Evolutionary conservation across 331 rosid genomes (phyloP).

Genomic region (Malus hybrid): DNA sequence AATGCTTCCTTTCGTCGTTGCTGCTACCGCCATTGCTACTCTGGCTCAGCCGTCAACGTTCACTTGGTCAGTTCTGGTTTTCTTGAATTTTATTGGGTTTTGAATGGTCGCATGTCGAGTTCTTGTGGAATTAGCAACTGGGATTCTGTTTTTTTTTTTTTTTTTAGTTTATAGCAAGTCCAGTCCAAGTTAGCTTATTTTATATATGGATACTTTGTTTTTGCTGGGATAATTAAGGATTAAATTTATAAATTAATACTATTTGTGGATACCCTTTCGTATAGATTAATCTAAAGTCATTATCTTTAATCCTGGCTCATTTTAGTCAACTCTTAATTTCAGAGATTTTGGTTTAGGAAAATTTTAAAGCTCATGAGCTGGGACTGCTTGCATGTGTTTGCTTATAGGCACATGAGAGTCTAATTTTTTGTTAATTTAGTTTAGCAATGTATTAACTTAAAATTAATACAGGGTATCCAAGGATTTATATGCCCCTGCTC

Average conservation of each 20-base stretch:
- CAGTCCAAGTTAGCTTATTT: slow-evolving; percentile 2
- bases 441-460: slow-evolving; percentile 8
- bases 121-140: not conserved
- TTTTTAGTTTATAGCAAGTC: not conserved
- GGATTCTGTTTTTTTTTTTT: not conserved
- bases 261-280: not conserved
- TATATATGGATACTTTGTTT: not conserved
- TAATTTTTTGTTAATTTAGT: not conserved
- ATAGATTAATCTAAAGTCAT: not conserved
- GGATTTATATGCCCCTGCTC: slow-evolving; percentile 92
- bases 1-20: slow-evolving; percentile 91
- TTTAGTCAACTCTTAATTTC: not conserved
- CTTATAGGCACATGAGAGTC: slow-evolving; percentile 12
- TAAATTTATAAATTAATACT: not conserved
- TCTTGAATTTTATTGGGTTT: not conserved
- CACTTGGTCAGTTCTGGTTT: slow-evolving; percentile 51
- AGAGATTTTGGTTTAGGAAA: not conserved
- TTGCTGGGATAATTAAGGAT: not conserved
- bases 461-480: slow-evolving; percentile 78
- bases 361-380: not conserved
- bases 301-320: not conserved
- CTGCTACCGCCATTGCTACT: slow-evolving; percentile 77
- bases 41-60: slow-evolving; percentile 79
- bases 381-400: slow-evolving; percentile 38
- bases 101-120: not conserved